Evolutionary conservation across 1,284 basidiomycete genomes (phyloP).

Genomic region (Rhodotorula sp.): DNA sequence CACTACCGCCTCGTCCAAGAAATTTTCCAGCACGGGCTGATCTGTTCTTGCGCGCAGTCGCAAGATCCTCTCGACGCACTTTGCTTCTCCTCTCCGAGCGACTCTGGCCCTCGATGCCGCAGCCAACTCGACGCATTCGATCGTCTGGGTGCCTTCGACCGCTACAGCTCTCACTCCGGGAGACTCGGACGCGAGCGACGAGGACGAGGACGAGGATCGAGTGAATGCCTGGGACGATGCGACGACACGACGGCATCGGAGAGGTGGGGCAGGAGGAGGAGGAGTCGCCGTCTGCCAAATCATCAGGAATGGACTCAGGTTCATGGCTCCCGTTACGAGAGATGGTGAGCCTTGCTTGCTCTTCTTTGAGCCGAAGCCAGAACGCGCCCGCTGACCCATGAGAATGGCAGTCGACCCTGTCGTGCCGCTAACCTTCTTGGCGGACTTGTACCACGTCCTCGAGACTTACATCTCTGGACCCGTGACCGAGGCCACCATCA

Average conservation of each 20-base stretch:
- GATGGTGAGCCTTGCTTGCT: conserved; percentile 18
- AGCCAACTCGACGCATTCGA: not conserved
- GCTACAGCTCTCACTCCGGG: not conserved
- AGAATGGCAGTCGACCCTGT: conserved; percentile 35
- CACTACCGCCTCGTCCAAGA: not conserved
- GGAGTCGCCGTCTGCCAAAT: conserved; percentile 32
- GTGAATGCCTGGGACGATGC: not conserved
- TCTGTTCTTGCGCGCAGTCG: conserved; percentile 20
- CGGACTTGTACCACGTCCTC: conserved; percentile 34
- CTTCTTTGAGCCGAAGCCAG: no score
- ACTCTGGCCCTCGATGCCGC: conserved; percentile 37
- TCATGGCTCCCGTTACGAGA: conserved; percentile 24
- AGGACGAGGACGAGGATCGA: conserved; percentile 9
- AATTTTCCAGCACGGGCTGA: not conserved
- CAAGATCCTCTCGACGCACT: conserved; percentile 35
- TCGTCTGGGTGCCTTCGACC: conserved; percentile 20
- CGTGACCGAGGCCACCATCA: conserved; percentile 35
- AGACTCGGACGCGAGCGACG: not conserved
- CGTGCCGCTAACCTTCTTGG: conserved; percentile 35
- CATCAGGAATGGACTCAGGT: conserved; percentile 23
- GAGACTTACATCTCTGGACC: conserved; percentile 30
- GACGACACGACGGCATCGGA: not conserved
- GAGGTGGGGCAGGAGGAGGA: not conserved
- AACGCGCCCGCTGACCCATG: not conserved
- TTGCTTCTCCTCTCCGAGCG: conserved; percentile 23